A percentile compares a stretch with the other conserved stretches of the same genome.
These are phyloP conservation scores for Lipomyces lipofer DNA, from an alignment of 805 yeast genomes.

Conservation along the genomic window DNA sequence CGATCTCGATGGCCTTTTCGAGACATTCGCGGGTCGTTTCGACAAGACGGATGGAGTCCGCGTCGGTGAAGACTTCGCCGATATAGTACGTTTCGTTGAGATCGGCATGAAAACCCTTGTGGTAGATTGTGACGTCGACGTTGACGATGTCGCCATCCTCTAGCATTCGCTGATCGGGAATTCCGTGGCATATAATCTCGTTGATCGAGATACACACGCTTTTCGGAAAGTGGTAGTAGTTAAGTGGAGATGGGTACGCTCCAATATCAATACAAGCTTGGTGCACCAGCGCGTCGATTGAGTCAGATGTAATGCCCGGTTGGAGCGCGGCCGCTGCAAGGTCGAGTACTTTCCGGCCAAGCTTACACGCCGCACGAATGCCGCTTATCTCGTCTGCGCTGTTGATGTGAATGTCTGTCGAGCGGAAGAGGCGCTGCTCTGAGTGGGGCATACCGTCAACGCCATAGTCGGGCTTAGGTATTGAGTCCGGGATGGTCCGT, in stretches of 20 bases:
- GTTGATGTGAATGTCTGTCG: constrained; percentile 63
- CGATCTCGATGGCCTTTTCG: constrained; percentile 75
- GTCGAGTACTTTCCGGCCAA: constrained; percentile 89
- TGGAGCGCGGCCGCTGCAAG: constrained; percentile 76
- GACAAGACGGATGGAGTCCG: constrained; percentile 82
- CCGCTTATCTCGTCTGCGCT: constrained; percentile 68
- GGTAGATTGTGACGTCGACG: constrained; percentile 80
- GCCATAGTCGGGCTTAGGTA: constrained; percentile 83
- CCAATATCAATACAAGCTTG: constrained; percentile 83
- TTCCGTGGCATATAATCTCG: constrained; percentile 96
- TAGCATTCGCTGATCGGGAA: constrained; percentile 85
- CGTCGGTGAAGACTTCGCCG: constrained; percentile 79
- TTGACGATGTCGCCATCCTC: constrained; percentile 94
- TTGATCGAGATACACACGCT: constrained; percentile 90
- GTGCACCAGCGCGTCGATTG: constrained; percentile 82
- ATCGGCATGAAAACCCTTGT: constrained; percentile 90
- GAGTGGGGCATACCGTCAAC: constrained; percentile 71
- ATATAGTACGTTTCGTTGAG: constrained; percentile 95
- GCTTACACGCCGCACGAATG: constrained; percentile 70
- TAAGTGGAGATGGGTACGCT: constrained; percentile 92
- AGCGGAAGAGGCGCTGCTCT: constrained; percentile 73
- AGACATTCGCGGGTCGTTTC: constrained; percentile 89
- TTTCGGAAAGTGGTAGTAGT: constrained; percentile 91
- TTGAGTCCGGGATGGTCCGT: constrained; percentile 67
- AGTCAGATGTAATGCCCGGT: constrained; percentile 94